Percentiles rank a stretch among this genome's conserved stretches.
Evolutionary conservation across 768 basidiomycete genomes (phyloP).

Genomic region (Butyriboletus loyo): DNA sequence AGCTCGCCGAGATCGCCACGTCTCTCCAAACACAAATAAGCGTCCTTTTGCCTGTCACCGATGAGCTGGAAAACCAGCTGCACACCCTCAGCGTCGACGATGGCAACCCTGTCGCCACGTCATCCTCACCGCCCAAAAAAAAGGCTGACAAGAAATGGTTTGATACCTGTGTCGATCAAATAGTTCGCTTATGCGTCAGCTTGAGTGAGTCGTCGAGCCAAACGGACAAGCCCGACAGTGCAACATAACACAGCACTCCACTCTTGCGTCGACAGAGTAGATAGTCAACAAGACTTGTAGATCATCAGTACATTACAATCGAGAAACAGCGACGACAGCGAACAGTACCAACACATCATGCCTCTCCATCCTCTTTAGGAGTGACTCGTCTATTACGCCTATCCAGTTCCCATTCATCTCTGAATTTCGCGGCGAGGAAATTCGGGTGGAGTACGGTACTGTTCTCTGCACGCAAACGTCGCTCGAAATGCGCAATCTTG

Average conservation of each 20-base stretch:
- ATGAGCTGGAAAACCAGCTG: conserved; percentile 26
- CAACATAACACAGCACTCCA: neutral
- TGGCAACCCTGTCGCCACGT: neutral
- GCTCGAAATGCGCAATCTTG: conserved; percentile 63
- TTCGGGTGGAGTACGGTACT: conserved; percentile 63
- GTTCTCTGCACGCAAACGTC: conserved; percentile 44
- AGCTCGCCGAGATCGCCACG: conserved; percentile 37
- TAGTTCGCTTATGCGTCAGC: conserved; percentile 41
- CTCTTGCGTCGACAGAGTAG: neutral
- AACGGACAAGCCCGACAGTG: conserved; percentile 3
- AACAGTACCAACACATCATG: conserved; percentile 28
- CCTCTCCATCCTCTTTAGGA: conserved; percentile 31
- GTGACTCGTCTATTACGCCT: conserved; percentile 25
- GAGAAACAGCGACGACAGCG: neutral
- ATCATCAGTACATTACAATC: conserved; percentile 16
- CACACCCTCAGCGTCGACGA: conserved; percentile 20
- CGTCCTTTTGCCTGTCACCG: conserved; percentile 21
- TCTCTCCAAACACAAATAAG: conserved; percentile 33
- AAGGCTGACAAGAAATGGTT: conserved; percentile 57
- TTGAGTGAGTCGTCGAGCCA: conserved; percentile 26
- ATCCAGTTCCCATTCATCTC: conserved; percentile 49
- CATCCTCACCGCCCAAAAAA: conserved; percentile 16
- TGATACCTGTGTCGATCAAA: conserved; percentile 60
- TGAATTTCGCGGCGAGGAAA: conserved; percentile 55
- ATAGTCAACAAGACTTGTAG: conserved; percentile 9